Conservation (phyloP, 192 early-diverging fungal species). For the Backusella luteola region DNA sequence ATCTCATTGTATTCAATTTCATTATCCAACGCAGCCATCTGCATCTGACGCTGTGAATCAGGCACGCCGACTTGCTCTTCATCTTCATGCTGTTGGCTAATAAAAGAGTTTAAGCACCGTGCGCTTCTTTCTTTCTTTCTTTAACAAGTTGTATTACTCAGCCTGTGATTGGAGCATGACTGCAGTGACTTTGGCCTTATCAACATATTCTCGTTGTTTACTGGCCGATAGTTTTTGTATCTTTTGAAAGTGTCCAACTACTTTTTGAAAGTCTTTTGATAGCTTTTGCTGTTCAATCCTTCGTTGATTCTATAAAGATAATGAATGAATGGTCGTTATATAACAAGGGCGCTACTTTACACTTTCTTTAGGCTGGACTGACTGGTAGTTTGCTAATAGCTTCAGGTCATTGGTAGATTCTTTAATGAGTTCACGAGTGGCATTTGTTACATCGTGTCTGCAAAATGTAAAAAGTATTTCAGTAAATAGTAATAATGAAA, state of each 20-base stretch:
- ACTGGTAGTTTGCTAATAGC: constrained; percentile 56
- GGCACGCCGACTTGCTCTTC: background rate
- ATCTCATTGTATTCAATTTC: constrained; percentile 95
- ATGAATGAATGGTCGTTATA: background rate
- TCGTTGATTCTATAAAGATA: constrained; percentile 53
- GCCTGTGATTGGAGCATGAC: constrained; percentile 30
- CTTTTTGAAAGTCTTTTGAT: constrained; percentile 92
- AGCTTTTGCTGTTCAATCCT: constrained; percentile 92
- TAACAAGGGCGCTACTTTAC: constrained; percentile 11
- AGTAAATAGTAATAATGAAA: no score
- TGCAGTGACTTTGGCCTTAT: constrained; percentile 59
- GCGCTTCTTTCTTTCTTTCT: no score
- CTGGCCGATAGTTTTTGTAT: constrained; percentile 80
- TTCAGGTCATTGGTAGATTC: constrained; percentile 78
- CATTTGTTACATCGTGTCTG: constrained; percentile 76
- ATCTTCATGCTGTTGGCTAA: background rate
- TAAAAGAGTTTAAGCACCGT: no score
- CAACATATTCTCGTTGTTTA: constrained; percentile 83
- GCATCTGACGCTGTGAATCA: constrained; percentile 45
- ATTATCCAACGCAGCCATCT: constrained; percentile 77
- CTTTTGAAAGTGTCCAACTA: constrained; percentile 84
- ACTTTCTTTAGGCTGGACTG: constrained; percentile 18
- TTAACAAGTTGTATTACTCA: background rate
- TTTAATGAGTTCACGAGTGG: constrained; percentile 79
- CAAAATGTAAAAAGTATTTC: background rate